A percentile compares a stretch with the other conserved stretches of the same genome.
These are phyloP conservation scores for Apiotrichum sp. DNA, from an alignment of 1,284 basidiomycete species.

Conservation along the genomic window DNA sequence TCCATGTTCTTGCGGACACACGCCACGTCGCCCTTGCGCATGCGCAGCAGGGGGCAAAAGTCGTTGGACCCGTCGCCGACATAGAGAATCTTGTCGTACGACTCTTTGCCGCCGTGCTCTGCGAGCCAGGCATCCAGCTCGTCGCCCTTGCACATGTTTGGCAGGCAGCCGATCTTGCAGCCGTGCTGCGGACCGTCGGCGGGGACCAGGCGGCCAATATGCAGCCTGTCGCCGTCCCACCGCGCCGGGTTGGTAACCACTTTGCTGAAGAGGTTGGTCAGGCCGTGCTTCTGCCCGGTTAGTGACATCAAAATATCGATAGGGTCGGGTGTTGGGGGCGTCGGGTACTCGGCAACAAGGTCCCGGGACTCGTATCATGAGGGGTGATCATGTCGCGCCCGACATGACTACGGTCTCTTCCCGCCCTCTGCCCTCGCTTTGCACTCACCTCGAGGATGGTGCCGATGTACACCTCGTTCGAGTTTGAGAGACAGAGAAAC, in stretches of 20 bases:
- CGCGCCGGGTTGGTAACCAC: conserved; percentile 90
- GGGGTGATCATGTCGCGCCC: too few species aligned
- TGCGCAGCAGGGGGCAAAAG: conserved; percentile 81
- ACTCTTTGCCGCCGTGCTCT: conserved; percentile 55
- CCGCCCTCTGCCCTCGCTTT: not conserved
- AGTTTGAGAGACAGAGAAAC: conserved; percentile 88
- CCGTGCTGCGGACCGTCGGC: conserved; percentile 71
- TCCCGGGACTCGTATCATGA: too few species aligned
- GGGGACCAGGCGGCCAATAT: conserved; percentile 68
- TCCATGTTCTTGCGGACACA: conserved; percentile 71
- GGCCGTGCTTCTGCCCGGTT: conserved; percentile 51
- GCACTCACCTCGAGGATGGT: conserved; percentile 70
- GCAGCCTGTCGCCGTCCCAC: conserved; percentile 70
- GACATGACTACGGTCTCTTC: not conserved
- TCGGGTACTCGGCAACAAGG: too few species aligned
- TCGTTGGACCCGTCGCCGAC: conserved; percentile 94
- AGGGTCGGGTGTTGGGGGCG: too few species aligned
- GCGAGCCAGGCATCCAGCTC: conserved; percentile 77
- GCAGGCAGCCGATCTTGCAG: conserved; percentile 82
- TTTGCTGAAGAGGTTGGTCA: conserved; percentile 69
- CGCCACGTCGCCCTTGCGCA: conserved; percentile 58
- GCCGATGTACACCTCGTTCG: conserved; percentile 85
- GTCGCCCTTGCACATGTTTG: conserved; percentile 98
- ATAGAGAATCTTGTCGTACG: conserved; percentile 77
- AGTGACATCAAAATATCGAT: too few species aligned